These are phyloP conservation scores for Asterochloris erici DNA, from an alignment of 139 green algal species.

Conservation along the genomic window DNA sequence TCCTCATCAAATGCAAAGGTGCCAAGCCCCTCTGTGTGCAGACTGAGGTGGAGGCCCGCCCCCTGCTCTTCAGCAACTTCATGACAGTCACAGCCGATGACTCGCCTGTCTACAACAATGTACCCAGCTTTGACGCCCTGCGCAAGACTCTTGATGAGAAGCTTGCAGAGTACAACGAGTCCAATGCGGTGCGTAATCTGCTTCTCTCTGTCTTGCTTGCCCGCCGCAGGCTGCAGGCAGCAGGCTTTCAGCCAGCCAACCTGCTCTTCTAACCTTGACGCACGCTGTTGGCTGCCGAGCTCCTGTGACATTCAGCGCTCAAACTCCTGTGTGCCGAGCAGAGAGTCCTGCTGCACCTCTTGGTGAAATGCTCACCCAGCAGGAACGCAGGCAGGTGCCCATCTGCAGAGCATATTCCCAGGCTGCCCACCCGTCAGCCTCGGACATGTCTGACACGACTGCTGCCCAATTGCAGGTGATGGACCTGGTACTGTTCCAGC, in stretches of 20 bases:
- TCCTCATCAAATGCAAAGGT: no score
- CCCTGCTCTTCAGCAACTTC: constrained; percentile 64
- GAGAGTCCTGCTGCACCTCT: neutral
- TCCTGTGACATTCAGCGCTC: neutral
- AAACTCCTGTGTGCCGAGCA: neutral
- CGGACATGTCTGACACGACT: neutral
- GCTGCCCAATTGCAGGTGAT: constrained; percentile 43
- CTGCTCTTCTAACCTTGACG: neutral
- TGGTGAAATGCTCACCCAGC: neutral
- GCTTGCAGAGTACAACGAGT: constrained; percentile 87
- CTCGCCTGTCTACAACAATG: constrained; percentile 44
- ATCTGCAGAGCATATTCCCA: neutral
- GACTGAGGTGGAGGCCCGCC: constrained; percentile 57
- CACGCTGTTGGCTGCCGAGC: neutral
- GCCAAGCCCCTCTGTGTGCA: constrained; percentile 14
- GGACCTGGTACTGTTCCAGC: constrained; percentile 84
- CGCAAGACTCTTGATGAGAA: constrained; percentile 72
- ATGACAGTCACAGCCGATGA: constrained; percentile 49
- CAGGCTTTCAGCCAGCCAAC: neutral
- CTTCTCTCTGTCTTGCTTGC: constrained; percentile 36
- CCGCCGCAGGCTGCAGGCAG: neutral
- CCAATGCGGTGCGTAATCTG: constrained; percentile 77
- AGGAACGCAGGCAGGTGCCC: no score
- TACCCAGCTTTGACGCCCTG: constrained; percentile 45
- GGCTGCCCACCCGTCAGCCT: neutral